phyloP scores from a whole-genome alignment of 1,284 basidiomycete species.

The Ustilago hordei region DNA sequence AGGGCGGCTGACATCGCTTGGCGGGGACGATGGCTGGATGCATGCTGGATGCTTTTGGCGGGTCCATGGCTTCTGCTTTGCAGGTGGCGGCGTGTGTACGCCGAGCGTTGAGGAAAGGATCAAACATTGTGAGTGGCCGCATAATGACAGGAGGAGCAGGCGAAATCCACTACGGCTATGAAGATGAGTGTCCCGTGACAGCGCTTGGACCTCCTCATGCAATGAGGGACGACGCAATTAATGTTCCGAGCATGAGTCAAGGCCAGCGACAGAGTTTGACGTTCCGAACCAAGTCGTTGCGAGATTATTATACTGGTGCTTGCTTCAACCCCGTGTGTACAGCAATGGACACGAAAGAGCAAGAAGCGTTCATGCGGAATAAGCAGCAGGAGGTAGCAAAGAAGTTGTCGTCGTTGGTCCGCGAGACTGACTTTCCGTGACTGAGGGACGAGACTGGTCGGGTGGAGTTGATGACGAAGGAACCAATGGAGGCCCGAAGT shows the following conservation, averaged over 20 bases:
- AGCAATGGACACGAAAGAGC: background rate
- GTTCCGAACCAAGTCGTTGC: background rate
- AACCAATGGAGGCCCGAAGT: background rate
- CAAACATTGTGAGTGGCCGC: constrained; percentile 29
- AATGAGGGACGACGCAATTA: background rate
- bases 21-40: constrained; percentile 12
- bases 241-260: constrained; percentile 8
- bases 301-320: background rate
- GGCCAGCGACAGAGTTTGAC: background rate
- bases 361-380: background rate
- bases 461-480: too few species aligned
- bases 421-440: too few species aligned
- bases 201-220: constrained; percentile 21
- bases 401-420: background rate
- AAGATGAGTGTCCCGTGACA: background rate
- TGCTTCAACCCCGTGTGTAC: background rate
- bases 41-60: constrained; percentile 5
- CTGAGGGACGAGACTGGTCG: too few species aligned
- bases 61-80: constrained; percentile 2
- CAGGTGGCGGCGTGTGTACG: background rate
- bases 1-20: constrained; percentile 34
- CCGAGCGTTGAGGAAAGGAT: constrained; percentile 23
- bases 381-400: background rate
- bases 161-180: background rate
- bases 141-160: constrained; percentile 9